Evolutionary conservation across 179 eudicot genomes (phyloP).

Genomic region (Nepenthes alata): DNA sequence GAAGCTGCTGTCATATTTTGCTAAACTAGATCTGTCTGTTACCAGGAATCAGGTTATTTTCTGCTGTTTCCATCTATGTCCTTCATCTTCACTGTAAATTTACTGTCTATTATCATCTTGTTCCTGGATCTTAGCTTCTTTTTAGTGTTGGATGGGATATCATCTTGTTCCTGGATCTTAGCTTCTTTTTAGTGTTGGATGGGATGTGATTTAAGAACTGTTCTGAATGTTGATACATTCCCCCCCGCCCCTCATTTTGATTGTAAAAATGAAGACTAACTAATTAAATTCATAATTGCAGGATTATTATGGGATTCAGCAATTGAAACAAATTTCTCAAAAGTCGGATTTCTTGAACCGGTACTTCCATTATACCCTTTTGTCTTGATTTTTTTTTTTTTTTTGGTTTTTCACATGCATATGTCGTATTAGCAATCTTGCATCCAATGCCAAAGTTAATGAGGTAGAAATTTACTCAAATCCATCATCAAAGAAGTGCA

Average conservation of each 20-base stretch:
- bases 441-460: background rate
- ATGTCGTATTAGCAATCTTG: too few relatives aligned
- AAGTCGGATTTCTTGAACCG: constrained; percentile 58
- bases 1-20: constrained; percentile 38
- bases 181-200: background rate
- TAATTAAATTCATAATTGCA: constrained; percentile 17
- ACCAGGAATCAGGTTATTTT: constrained; percentile 42
- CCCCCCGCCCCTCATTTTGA: background rate
- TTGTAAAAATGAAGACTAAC: background rate
- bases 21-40: constrained; percentile 27
- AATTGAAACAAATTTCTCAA: constrained; percentile 43
- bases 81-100: constrained; percentile 1
- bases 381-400: background rate
- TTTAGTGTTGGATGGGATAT: background rate
- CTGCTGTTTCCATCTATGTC: constrained; percentile 2
- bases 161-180: background rate
- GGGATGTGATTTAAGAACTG: background rate
- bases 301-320: constrained; percentile 54
- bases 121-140: background rate
- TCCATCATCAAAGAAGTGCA: too few relatives aligned
- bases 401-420: background rate
- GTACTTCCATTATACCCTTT: constrained; percentile 20
- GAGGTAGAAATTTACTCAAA: background rate
- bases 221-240: background rate
- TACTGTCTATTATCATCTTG: constrained; percentile 2